Conservation (phyloP, 2,329 filamentous ascomycete genomes). For the Endothia cerciana region DNA sequence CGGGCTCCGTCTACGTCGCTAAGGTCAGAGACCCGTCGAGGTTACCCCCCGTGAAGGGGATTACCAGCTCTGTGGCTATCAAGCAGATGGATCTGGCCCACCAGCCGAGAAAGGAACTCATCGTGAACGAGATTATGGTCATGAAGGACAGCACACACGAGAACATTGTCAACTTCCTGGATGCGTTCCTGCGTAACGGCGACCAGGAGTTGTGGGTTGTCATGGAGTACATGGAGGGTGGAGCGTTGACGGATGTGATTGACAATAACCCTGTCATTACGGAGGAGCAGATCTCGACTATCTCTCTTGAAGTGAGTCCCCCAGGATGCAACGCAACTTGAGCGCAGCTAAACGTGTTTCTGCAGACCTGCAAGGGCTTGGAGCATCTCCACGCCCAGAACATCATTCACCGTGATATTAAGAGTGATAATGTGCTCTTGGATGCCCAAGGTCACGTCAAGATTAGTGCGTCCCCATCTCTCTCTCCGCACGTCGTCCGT, state of each 20-base stretch:
- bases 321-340: background rate
- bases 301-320: conserved; percentile 85
- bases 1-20: conserved; percentile 96
- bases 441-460: conserved; percentile 96
- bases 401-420: conserved; percentile 99
- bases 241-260: conserved; percentile 96
- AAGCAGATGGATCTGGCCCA: conserved; percentile 99
- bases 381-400: conserved; percentile 94
- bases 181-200: conserved; percentile 94
- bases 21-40: conserved; percentile 77
- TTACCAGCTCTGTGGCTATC: conserved; percentile 71
- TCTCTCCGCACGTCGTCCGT: background rate
- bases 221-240: conserved; percentile 99
- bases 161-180: conserved; percentile 98
- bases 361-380: conserved; percentile 89
- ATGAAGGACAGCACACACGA: conserved; percentile 99
- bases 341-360: conserved; percentile 6
- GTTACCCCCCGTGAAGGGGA: background rate
- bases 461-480: conserved; percentile 71
- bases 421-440: conserved; percentile 96
- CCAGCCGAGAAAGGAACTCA: conserved; percentile 95
- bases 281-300: conserved; percentile 96
- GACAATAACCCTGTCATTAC: conserved; percentile 95
- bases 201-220: conserved; percentile 98
- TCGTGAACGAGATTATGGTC: conserved; percentile 99